Conservation (phyloP, 495 filamentous ascomycete genomes). For the Penicillium turbatum region DNA sequence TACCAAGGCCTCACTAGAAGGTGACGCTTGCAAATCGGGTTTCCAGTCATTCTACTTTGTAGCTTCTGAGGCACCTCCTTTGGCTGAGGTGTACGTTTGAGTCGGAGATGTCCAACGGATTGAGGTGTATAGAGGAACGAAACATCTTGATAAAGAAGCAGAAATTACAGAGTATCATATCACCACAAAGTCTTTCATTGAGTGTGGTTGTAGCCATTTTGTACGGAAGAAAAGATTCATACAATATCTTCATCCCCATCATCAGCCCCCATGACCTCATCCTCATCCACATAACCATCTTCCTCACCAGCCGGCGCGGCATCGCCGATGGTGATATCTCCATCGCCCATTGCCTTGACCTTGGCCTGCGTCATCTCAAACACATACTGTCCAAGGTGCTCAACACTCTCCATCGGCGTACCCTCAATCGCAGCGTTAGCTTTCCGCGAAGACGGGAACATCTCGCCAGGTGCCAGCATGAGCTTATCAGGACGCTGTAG, state of each 20-base stretch:
- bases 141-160: not conserved
- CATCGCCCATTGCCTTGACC: slow-evolving; percentile 56
- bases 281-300: slow-evolving; percentile 42
- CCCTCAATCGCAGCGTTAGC: slow-evolving; percentile 55
- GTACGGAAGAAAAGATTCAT: slow-evolving; percentile 21
- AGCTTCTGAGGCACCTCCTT: too few species aligned
- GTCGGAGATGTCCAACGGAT: too few species aligned
- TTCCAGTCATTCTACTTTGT: too few species aligned
- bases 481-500: slow-evolving; percentile 70
- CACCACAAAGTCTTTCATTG: not conserved
- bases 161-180: not conserved
- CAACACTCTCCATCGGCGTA: slow-evolving; percentile 77
- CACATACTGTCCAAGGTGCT: slow-evolving; percentile 95
- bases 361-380: slow-evolving; percentile 93
- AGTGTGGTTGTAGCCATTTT: not conserved
- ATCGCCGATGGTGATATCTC: slow-evolving; percentile 32
- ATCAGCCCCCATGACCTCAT: slow-evolving; percentile 38
- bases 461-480: slow-evolving; percentile 73
- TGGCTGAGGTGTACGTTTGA: too few species aligned
- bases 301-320: slow-evolving; percentile 38
- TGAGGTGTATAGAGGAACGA: too few species aligned
- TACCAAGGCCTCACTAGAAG: too few species aligned
- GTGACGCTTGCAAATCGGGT: too few species aligned
- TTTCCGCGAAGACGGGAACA: slow-evolving; percentile 67
- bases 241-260: slow-evolving; percentile 32